Evolutionary conservation across 2,329 filamentous ascomycete species (phyloP), one percentile per base, ranked within the genome.

Genomic region (Aspergillus ustus): DNA sequence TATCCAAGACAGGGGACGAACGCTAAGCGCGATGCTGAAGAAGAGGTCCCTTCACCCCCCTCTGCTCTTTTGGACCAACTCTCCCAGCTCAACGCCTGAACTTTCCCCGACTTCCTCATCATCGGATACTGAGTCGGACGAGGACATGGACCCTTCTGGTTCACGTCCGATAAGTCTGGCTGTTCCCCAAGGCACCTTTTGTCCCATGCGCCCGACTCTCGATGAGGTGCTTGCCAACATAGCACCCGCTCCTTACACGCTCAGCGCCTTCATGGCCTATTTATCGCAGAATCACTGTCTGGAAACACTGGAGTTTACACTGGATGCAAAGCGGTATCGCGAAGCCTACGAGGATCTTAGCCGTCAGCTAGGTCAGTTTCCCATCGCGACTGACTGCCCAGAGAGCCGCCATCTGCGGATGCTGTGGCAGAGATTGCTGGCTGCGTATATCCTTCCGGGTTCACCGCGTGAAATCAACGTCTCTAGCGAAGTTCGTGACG

Each of bases 241-340:
- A 49, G 91, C 95, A 40, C 88, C 91, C 8, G 89, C 92, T 45
- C 95, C 95, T 68, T 98, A 92, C 85, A 97, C 93, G 0, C 83
- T 97, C 8, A 89, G 88, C 63, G 94, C 94, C 34, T 98, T 98
- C 78, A 98, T 95, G 87, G 93, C 93, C 59, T 98, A 96, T 72
- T 85, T 98, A 4, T 97, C 94, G 1, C 93, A 96, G 73, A 98
- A 98, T 72, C 94, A 98, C 78, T 99, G 95, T 74, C 82, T 98
- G 66, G 95, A 99, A 78, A 97, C 93, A 1, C 83, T 99, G 44
- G 95, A 98, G 74, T 99, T 99, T 77, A 97, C 93, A 45, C 90
- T 97, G 84, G 95, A 97, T 75, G 91, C 94, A 22, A 91, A 93
- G 61, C 87, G 92, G 63, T 99, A 98, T 75, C 85, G 87, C 56